Conservation (phyloP, 768 basidiomycete genomes). For the Phallus indusiatus region DNA sequence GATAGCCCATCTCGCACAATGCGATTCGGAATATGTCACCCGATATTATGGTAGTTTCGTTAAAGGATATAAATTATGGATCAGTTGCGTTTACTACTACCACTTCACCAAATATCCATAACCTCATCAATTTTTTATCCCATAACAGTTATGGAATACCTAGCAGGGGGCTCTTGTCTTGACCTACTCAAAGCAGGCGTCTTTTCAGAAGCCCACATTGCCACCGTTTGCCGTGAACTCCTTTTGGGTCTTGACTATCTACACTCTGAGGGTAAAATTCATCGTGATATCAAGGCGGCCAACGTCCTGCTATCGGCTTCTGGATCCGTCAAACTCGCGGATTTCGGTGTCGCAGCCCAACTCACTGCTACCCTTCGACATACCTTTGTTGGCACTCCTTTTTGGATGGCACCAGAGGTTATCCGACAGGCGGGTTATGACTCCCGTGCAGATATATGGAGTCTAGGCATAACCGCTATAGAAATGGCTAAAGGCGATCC, state of each 20-base stretch:
- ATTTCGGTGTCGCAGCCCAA: conserved; percentile 98
- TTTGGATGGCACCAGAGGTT: conserved; percentile 99
- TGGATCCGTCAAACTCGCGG: conserved; percentile 94
- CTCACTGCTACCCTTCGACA: conserved; percentile 84
- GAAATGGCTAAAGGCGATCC: conserved; percentile 98
- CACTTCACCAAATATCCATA: neutral
- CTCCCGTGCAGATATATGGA: conserved; percentile 95
- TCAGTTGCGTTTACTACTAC: conserved; percentile 27
- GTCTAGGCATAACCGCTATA: conserved; percentile 93
- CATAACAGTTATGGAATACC: conserved; percentile 81
- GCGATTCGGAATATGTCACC: conserved; percentile 95
- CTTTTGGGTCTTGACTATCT: conserved; percentile 91
- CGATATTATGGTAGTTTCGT: conserved; percentile 97
- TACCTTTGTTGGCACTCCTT: conserved; percentile 95
- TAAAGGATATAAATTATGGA: conserved; percentile 95
- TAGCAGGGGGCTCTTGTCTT: conserved; percentile 96
- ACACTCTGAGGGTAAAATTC: conserved; percentile 93
- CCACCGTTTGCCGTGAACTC: conserved; percentile 88
- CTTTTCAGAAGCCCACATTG: conserved; percentile 91
- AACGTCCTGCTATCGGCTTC: conserved; percentile 86
- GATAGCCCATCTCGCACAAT: conserved; percentile 91
- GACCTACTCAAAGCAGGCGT: conserved; percentile 88
- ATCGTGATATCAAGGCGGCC: conserved; percentile 98
- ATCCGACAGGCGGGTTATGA: conserved; percentile 89
- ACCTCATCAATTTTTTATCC: conserved; percentile 1